phyloP scores from a whole-genome alignment of 1,284 basidiomycete species.

The Meira miltonrushii region DNA sequence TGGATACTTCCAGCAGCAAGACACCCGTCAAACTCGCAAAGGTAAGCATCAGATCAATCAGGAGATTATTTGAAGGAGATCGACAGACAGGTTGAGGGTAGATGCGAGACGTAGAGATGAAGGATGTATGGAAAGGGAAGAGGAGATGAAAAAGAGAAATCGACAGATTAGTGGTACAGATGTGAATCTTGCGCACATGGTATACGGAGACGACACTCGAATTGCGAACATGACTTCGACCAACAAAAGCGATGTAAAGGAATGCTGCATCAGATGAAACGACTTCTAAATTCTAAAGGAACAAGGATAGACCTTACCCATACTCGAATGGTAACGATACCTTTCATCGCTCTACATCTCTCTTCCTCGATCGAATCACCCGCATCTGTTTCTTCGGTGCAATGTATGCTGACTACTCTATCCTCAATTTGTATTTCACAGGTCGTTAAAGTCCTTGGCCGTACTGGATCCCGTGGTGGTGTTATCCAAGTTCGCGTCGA shows the following conservation, averaged over 20 bases:
- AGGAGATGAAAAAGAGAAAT: neutral
- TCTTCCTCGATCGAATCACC: neutral
- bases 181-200: too few species aligned
- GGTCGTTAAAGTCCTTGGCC: conserved; percentile 77
- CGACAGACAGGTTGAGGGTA: too few species aligned
- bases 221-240: too few species aligned
- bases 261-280: neutral
- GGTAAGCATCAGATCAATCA: conserved; percentile 4
- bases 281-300: neutral
- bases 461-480: conserved; percentile 98
- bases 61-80: neutral
- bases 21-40: conserved; percentile 10
- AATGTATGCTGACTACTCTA: neutral
- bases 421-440: conserved; percentile 14
- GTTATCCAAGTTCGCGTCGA: conserved; percentile 99
- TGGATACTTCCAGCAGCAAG: conserved; percentile 5
- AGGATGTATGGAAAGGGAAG: neutral
- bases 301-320: neutral
- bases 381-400: neutral
- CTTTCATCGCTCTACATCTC: neutral
- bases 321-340: neutral
- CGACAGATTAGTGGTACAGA: neutral
- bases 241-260: neutral
- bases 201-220: too few species aligned
- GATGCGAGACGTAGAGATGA: neutral